Percentiles rank a stretch among this genome's conserved stretches.
Evolutionary conservation across 176 grass and related monocot genomes (phyloP).

Genomic region (Olyra latifolia): DNA sequence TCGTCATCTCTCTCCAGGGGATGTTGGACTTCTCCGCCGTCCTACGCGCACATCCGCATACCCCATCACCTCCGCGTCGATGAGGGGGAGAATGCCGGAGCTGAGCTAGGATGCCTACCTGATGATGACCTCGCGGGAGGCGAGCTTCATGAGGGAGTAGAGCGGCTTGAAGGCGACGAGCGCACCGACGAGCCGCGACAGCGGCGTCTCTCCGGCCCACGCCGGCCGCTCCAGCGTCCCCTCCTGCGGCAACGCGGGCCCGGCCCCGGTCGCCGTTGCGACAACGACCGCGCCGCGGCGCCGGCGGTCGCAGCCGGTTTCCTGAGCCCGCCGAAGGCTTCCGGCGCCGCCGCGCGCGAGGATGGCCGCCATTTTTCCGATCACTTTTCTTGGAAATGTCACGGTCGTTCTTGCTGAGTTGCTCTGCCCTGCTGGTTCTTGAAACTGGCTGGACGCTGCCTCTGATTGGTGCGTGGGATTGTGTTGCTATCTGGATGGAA

Average conservation of each 20-base stretch:
- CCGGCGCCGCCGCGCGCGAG: conserved; percentile 24
- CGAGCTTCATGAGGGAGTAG: conserved; percentile 83
- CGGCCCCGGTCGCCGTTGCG: conserved; percentile 22
- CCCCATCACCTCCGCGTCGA: not conserved
- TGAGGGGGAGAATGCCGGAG: not conserved
- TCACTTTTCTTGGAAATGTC: conserved; percentile 8
- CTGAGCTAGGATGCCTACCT: conserved; percentile 27
- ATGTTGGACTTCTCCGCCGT: conserved; percentile 83
- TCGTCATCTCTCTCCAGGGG: conserved; percentile 83
- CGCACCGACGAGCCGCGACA: conserved; percentile 64
- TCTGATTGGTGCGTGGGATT: conserved; percentile 34
- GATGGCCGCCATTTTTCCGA: not conserved
- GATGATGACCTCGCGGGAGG: conserved; percentile 71
- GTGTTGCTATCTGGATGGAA: conserved; percentile 8
- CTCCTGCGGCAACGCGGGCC: conserved; percentile 38
- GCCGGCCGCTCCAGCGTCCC: conserved; percentile 57
- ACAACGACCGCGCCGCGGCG: not conserved
- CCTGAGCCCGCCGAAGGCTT: not conserved
- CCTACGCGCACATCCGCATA: conserved; percentile 23
- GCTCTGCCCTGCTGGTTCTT: not conserved
- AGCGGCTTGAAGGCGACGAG: conserved; percentile 86
- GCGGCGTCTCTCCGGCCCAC: conserved; percentile 72
- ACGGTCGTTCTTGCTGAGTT: not conserved
- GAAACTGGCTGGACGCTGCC: not conserved
- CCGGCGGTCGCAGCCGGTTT: not conserved